Percentiles rank a stretch among this genome's conserved stretches.
These are phyloP conservation scores for Ustilago sp. DNA, from an alignment of 1,284 basidiomycete species.

Conservation along the genomic window DNA sequence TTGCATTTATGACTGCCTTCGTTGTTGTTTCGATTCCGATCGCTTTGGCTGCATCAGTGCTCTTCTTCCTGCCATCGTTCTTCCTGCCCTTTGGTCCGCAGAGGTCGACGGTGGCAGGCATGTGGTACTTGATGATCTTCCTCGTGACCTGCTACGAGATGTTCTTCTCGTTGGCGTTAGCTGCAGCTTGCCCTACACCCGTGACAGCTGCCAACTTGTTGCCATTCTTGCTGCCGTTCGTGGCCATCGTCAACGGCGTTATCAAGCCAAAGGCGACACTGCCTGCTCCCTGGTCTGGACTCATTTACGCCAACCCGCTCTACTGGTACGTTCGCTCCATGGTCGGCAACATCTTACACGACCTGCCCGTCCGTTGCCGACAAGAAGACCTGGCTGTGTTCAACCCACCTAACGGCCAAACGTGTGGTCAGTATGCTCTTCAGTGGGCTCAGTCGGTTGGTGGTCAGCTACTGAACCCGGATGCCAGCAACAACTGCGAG, in stretches of 20 bases:
- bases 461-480: constrained; percentile 48
- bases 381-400: constrained; percentile 55
- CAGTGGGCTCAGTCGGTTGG: constrained; percentile 46
- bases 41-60: constrained; percentile 60
- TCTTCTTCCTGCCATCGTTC: constrained; percentile 66
- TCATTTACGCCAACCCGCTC: constrained; percentile 61
- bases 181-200: constrained; percentile 61
- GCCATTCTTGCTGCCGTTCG: constrained; percentile 66
- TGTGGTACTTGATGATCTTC: constrained; percentile 63
- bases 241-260: constrained; percentile 70
- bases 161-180: constrained; percentile 63
- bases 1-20: constrained; percentile 49
- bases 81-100: constrained; percentile 58
- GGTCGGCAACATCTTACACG: constrained; percentile 58
- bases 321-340: constrained; percentile 63
- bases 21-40: constrained; percentile 56
- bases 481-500: constrained; percentile 37
- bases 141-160: constrained; percentile 58
- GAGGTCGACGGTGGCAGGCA: constrained; percentile 51
- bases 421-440: constrained; percentile 55
- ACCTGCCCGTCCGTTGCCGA: constrained; percentile 54
- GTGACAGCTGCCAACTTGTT: constrained; percentile 64
- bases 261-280: constrained; percentile 59
- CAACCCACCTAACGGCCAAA: constrained; percentile 52
- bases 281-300: constrained; percentile 55